Conservation (phyloP, 306 rosid genomes). For the Trifolium subterraneum region DNA sequence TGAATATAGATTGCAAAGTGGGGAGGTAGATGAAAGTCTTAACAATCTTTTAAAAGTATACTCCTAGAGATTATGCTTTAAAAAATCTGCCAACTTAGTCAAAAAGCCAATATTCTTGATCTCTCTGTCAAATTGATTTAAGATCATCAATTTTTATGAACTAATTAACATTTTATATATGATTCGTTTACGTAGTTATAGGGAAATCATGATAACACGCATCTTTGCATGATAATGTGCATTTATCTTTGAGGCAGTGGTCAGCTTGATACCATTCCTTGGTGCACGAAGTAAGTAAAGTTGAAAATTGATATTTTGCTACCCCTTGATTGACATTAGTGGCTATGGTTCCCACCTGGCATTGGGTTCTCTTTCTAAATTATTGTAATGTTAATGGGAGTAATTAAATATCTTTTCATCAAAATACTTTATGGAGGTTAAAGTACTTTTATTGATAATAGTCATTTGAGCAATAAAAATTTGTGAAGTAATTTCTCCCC, state of each 20-base stretch:
- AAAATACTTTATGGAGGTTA: too few species aligned
- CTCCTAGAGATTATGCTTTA: neutral
- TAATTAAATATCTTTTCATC: neutral
- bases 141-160: neutral
- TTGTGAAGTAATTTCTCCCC: too few species aligned
- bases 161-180: neutral
- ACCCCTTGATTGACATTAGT: constrained; percentile 1
- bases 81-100: too few species aligned
- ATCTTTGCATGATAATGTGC: constrained; percentile 10
- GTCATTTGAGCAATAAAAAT: neutral
- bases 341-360: constrained; percentile 37
- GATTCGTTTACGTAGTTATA: too few species aligned
- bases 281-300: neutral
- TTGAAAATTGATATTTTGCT: neutral
- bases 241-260: neutral
- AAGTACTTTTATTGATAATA: too few species aligned
- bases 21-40: neutral
- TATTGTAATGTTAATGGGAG: neutral
- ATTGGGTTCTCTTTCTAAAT: constrained; percentile 38
- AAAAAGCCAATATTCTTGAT: neutral
- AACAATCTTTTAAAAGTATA: neutral
- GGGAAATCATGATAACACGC: neutral
- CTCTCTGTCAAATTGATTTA: neutral
- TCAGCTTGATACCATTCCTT: neutral
- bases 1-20: neutral